Base-by-base conservation (phyloP, 495 filamentous ascomycete species). In the Lasiosphaeris hirsuta region DNA sequence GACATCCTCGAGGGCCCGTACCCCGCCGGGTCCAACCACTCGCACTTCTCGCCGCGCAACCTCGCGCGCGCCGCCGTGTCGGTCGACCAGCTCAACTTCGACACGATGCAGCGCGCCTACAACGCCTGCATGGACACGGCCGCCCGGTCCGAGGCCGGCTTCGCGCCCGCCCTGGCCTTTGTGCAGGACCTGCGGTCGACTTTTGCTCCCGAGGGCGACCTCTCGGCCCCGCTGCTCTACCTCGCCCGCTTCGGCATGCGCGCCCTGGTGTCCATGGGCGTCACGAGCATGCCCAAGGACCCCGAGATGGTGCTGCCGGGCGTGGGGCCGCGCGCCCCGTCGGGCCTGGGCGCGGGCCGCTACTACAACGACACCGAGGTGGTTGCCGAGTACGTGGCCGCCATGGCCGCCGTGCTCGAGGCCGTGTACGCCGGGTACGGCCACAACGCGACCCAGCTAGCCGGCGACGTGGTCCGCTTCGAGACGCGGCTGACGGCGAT, bases 91-190 rank as follows among this genome's bases (percentile, higher is more conserved):
- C 67, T 81, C 4, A 90, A 87, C 55, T 89, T 89, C 63, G 63
- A 83, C 49, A 87, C 85, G 72, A 61, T 90, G 55, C 81, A 86
- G 60, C 67, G 73, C 48, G 79, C 77, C 30, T 90, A 89, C 50
- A 67, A 80, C 60, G 80, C 86, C 51, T 90, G 86, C 68, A 75
- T 86, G 69, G 76, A 89, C 65, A 80, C 83, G 62, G 63, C 71
- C 3, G 66, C 68, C 9, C 75, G 87, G 52, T 75, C 75, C 49
- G 64, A 81, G 47, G 67, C 72, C 14, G 86, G 85, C 23, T 70
- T 76, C 43, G 62, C 69, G 55, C 86, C 86, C 2, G 61, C 90
- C 18, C 56, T 69, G 13, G 63, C 78, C 7, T 64, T 89, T 9
- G 59, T 75, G 23, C 46, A 60, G 37, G 19, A 64, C 38, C 37